phyloP scores from a whole-genome alignment of 352 stramenopile species.

The Phytophthora agathidicida region DNA sequence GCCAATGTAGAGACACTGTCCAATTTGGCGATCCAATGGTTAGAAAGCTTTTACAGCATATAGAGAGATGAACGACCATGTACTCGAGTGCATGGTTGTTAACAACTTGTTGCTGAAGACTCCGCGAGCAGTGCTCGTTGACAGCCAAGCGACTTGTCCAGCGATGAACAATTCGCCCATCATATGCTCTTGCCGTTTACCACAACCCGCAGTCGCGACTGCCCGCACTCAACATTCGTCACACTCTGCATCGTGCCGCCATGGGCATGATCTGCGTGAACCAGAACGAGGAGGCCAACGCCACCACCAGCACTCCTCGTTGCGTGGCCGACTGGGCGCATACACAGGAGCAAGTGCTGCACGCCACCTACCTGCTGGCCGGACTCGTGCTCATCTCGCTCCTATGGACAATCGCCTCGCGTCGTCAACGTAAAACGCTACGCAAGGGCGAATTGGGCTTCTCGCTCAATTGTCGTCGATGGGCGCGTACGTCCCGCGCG shows the following conservation, averaged over 20 bases:
- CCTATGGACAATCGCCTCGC: constrained; percentile 62
- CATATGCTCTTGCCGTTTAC: constrained; percentile 28
- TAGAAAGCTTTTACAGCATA: too few relatives aligned
- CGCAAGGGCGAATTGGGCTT: constrained; percentile 76
- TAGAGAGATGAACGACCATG: too few relatives aligned
- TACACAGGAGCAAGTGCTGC: constrained; percentile 74
- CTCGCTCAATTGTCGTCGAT: constrained; percentile 74
- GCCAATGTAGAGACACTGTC: too few relatives aligned
- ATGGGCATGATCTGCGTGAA: constrained; percentile 81
- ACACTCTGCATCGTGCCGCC: constrained; percentile 14
- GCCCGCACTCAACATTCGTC: constrained; percentile 12
- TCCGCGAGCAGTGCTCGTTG: too few relatives aligned
- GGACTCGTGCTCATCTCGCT: constrained; percentile 53
- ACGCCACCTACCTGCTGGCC: constrained; percentile 52
- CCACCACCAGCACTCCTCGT: constrained; percentile 41
- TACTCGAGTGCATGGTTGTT: too few relatives aligned
- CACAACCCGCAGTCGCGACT: constrained; percentile 11
- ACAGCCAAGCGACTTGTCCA: neutral
- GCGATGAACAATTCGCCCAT: too few relatives aligned
- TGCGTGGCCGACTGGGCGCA: constrained; percentile 79
- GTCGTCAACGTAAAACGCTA: constrained; percentile 58
- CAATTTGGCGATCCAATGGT: too few relatives aligned
- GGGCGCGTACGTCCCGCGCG: constrained; percentile 74
- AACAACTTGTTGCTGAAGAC: too few relatives aligned
- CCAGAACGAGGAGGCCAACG: constrained; percentile 46